Evolutionary conservation across 2,329 filamentous ascomycete species (phyloP), one percentile per base, ranked within the genome.

Genomic region (Fusarium caatingaense): DNA sequence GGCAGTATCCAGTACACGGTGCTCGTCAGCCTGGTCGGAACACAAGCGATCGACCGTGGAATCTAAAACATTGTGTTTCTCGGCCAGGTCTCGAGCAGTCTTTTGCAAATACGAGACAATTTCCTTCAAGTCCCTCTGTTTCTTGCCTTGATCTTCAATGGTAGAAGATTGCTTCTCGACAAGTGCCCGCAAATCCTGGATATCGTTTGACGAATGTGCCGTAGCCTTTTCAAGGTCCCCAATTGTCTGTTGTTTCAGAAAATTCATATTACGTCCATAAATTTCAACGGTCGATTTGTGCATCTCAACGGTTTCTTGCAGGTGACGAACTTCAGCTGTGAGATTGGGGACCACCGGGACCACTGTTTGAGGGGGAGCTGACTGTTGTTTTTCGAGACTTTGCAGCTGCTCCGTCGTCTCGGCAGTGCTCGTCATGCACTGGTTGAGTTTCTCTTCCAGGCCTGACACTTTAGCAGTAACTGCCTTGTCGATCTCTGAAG

Each of bases 111-210:
- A 49, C 10, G 51, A 41, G 11, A 68, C 12, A 18, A 41, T 32
- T 15, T 48, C 41, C 27, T 30, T 23, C 18, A 68, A 23, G 11
- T 59, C 59, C 12, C 44, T 55, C 25, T 68, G 59, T 30, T 53
- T 71, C n/a, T 32, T 48, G 16, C 32, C 21, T 8, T 69, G 62
- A 15, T 63, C 46, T 40, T 57, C 53, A 21, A 66, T 44, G 11
- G 13, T 18, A 30, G 16, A 54, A 32, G 49, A 51, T 16, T 66
- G 56, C 12, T 44, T 16, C 11, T 54, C 47, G 12, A 57, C 18
- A 18, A 47, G 32, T 15, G n/a, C 46, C 25, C 47, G 46, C 25
- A 46, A 18, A 18, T 34, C 8, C 20, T 47, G 45, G 11, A 18
- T 45, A 28, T 58, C 50, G n/a, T 54, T 54, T 25, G 10, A 25